Percentiles rank a stretch among this genome's conserved stretches.
These are phyloP conservation scores for Zelopaecilomyces penicillatus DNA, from an alignment of 2,329 filamentous ascomycete genomes.

Conservation along the genomic window DNA sequence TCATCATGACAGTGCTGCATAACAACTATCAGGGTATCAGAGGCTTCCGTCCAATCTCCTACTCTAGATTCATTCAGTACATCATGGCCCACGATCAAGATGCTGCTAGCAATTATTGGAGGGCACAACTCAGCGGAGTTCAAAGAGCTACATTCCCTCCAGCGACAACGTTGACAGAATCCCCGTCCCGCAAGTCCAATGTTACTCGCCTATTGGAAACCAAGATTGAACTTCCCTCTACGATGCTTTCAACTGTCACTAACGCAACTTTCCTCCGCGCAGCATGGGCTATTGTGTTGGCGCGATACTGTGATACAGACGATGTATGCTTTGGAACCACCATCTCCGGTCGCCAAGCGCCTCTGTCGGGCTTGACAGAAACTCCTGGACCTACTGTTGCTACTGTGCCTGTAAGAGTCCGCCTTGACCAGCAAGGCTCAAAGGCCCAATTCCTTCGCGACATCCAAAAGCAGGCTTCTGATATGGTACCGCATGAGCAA, in stretches of 20 bases:
- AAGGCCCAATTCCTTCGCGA: neutral
- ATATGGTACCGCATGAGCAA: slow-evolving; percentile 4
- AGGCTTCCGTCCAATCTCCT: no score
- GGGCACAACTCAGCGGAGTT: slow-evolving; percentile 2
- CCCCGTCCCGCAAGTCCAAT: no score
- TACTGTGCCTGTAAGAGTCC: slow-evolving; percentile 8
- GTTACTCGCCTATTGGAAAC: no score
- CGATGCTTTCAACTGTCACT: neutral
- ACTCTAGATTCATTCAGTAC: slow-evolving; percentile 6
- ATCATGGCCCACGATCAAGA: slow-evolving; percentile 2
- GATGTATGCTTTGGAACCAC: slow-evolving; percentile 8
- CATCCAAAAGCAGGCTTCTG: slow-evolving; percentile 1
- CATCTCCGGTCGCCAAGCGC: slow-evolving; percentile 6
- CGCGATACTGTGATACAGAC: slow-evolving; percentile 6
- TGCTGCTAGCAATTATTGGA: slow-evolving; percentile 7
- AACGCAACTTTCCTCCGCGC: slow-evolving; percentile 7
- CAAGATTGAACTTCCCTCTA: neutral
- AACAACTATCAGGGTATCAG: neutral
- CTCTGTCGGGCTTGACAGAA: slow-evolving; percentile 2
- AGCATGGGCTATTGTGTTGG: slow-evolving; percentile 6
- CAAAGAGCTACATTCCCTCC: slow-evolving; percentile 2
- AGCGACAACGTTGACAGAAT: no score
- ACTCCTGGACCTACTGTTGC: slow-evolving; percentile 6
- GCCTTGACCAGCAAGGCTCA: neutral
- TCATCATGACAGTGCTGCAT: slow-evolving; percentile 1